Conservation (phyloP, 257 asterid species). For the Solanum medicagineum region DNA sequence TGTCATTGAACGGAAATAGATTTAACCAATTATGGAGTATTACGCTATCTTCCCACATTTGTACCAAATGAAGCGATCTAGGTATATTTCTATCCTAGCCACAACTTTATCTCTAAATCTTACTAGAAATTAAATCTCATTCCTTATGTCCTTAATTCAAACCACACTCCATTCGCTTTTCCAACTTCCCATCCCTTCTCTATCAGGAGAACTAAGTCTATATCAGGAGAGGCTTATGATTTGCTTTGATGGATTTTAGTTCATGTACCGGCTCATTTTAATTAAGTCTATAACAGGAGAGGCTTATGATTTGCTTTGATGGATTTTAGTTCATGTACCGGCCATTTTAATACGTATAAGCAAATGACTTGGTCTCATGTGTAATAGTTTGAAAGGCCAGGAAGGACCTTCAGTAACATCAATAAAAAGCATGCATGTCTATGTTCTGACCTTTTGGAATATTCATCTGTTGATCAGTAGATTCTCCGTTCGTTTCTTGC, state of each 20-base stretch:
- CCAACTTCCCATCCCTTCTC: not conserved
- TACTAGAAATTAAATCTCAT: too few relatives aligned
- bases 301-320: not conserved
- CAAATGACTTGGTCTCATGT: not conserved
- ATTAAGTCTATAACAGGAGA: not conserved
- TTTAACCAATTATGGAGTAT: too few relatives aligned
- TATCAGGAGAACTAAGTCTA: not conserved
- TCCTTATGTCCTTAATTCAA: too few relatives aligned
- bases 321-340: not conserved
- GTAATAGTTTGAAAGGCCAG: not conserved
- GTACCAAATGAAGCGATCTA: too few relatives aligned
- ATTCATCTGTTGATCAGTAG: conserved; percentile 64
- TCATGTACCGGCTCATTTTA: not conserved
- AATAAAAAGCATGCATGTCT: not conserved
- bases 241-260: not conserved
- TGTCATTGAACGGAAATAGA: too few relatives aligned
- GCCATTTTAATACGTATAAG: not conserved
- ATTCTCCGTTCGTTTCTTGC: conserved; percentile 42
- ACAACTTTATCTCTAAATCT: too few relatives aligned
- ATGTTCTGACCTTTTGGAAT: conserved; percentile 60
- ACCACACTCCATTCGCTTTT: not conserved
- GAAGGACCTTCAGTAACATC: not conserved
- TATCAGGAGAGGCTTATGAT: not conserved
- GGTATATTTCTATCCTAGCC: too few relatives aligned
- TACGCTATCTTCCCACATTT: too few relatives aligned